A percentile compares a stretch with the other conserved stretches of the same genome.
Evolutionary conservation across 257 asterid species (phyloP).

Genomic region (Salvia hispanica): DNA sequence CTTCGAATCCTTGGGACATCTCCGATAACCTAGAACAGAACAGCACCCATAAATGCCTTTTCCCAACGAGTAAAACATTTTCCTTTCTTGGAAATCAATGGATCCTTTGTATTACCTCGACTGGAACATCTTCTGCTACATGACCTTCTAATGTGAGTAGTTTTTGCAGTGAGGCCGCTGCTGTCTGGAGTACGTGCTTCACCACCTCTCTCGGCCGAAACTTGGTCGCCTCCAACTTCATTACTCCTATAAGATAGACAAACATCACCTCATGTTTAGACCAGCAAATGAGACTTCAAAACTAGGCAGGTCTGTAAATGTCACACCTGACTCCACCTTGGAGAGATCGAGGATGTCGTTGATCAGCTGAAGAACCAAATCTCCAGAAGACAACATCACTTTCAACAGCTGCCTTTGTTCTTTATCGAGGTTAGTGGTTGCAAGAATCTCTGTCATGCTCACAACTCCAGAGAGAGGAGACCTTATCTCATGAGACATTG

Average conservation of each 20-base stretch:
- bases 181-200: constrained; percentile 88
- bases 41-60: background rate
- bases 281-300: background rate
- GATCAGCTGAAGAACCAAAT: constrained; percentile 65
- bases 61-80: background rate
- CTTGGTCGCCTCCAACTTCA: constrained; percentile 89
- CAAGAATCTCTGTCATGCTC: constrained; percentile 88
- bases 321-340: constrained; percentile 62
- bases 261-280: constrained; percentile 9
- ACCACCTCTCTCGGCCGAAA: constrained; percentile 93
- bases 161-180: constrained; percentile 87
- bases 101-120: constrained; percentile 53
- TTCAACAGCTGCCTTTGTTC: constrained; percentile 68
- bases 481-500: constrained; percentile 96
- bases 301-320: background rate
- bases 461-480: constrained; percentile 93
- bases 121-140: constrained; percentile 86
- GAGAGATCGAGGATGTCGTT: constrained; percentile 94
- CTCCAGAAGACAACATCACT: constrained; percentile 52
- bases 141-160: constrained; percentile 74
- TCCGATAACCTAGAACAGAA: constrained; percentile 65
- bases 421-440: constrained; percentile 73
- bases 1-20: constrained; percentile 92
- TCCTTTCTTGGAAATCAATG: background rate
- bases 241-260: constrained; percentile 57